phyloP scores from a whole-genome alignment of 805 yeast species.

The Metschnikowia proteae region DNA sequence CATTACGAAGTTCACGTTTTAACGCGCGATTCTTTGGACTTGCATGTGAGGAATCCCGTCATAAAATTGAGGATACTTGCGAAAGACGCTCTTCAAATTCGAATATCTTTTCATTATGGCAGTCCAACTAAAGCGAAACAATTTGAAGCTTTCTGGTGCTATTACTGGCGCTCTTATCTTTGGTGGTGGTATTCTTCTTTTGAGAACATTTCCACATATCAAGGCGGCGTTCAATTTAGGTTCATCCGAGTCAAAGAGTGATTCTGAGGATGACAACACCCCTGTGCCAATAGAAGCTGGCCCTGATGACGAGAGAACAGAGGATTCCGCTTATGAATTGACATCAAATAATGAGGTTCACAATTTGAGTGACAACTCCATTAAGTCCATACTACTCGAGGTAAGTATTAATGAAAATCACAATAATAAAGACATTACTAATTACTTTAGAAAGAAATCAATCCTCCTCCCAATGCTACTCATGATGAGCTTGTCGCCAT shows the following conservation, averaged over 20 bases:
- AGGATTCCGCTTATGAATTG: not conserved
- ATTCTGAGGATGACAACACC: constrained; percentile 5
- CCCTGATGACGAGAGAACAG: too few relatives aligned
- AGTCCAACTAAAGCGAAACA: constrained; percentile 20
- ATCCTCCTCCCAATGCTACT: constrained; percentile 44
- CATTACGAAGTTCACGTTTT: not conserved
- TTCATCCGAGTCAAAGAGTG: constrained; percentile 12
- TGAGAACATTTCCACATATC: constrained; percentile 51
- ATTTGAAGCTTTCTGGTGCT: constrained; percentile 19
- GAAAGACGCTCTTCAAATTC: not conserved
- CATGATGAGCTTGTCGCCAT: constrained; percentile 45
- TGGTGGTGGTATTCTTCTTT: constrained; percentile 40
- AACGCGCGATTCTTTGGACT: constrained; percentile 1
- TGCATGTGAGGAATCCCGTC: constrained; percentile 1
- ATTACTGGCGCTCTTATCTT: constrained; percentile 42
- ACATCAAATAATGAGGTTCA: not conserved
- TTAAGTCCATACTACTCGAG: constrained; percentile 4
- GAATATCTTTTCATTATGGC: constrained; percentile 16
- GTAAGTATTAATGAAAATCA: constrained; percentile 23
- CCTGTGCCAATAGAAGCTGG: not conserved
- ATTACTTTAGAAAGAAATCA: constrained; percentile 41
- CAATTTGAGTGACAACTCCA: not conserved
- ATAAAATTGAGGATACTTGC: not conserved
- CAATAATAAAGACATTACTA: constrained; percentile 28
- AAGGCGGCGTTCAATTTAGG: constrained; percentile 24